Base-by-base conservation (phyloP, 371 early-diverging fungal species). In the Globomyces sp. region DNA sequence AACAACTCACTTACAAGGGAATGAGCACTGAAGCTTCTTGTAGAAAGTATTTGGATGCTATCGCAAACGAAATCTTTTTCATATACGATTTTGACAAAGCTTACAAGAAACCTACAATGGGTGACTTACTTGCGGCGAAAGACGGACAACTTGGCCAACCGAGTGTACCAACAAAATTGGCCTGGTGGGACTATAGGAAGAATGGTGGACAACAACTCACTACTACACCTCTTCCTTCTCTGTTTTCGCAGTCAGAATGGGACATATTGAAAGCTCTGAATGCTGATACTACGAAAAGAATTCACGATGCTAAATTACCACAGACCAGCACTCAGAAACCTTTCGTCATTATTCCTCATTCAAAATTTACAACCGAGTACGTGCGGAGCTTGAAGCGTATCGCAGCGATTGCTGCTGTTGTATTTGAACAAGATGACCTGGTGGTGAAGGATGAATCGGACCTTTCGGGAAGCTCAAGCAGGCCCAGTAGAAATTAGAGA, bases 21-120 rank as follows among this genome's bases (percentile, higher is more conserved):
- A 60, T 60, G 61, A 60, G 61, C 43, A 42, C 13, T 4, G 61
- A 60, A 60, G 61, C 61, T 50, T 60, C 61, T 24, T 60, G 61
- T n/a, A 60, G 61, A 60, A 60, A 60, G 61, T 60, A 60, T 42
- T 60, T 60, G 61, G 43, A 60, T 42, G 34, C 61, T 5, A 4
- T 60, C 57, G 61, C 61, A 24, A 24, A 24, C 24, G 24, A 24
- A 24, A 24, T 24, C 24, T 24, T 24, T 24, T 24, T 24, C 24
- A 11, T 47, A 11, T 47, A 47, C 11, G 47, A 47, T 6, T 47
- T 47, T 11, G 8, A 6, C 47, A 47, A 47, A 47, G 11, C 6
- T 11, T 47, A 47, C 47, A 11, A 24, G 47, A 6, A 47, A 47
- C 47, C 8, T 6, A 47, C 8, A 8, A 47, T 47, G 47, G 47